A percentile compares a stretch with the other conserved stretches of the same genome.
phyloP scores from a whole-genome alignment of 768 basidiomycete species.

The Pulveroboletus frians region DNA sequence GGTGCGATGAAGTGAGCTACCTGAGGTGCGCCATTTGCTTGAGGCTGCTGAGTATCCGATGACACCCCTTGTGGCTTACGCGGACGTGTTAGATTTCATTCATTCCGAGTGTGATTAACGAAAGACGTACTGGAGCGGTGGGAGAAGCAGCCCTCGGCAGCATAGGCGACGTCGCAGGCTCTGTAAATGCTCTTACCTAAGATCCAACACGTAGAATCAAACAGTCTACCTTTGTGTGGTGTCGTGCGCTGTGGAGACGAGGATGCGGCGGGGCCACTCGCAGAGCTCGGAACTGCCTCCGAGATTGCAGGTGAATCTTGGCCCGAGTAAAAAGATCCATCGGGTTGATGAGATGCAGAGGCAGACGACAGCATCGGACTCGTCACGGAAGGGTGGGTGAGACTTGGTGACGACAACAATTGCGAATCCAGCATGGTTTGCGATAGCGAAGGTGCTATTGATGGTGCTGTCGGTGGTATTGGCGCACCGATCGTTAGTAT shows the following conservation, averaged over 20 bases:
- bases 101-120: slow-evolving; percentile 7
- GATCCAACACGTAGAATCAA: slow-evolving; percentile 13
- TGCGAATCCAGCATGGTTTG: slow-evolving; percentile 34
- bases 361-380: slow-evolving; percentile 80
- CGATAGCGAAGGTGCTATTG: slow-evolving; percentile 34
- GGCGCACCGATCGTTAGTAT: slow-evolving; percentile 28
- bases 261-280: slow-evolving; percentile 45
- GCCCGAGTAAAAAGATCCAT: slow-evolving; percentile 65
- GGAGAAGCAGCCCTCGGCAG: slow-evolving; percentile 40
- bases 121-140: slow-evolving; percentile 36
- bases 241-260: slow-evolving; percentile 55
- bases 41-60: slow-evolving; percentile 36
- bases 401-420: slow-evolving; percentile 65
- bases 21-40: slow-evolving; percentile 32
- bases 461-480: slow-evolving; percentile 37
- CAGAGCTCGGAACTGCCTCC: slow-evolving; percentile 49
- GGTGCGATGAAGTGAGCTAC: slow-evolving; percentile 24
- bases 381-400: slow-evolving; percentile 79
- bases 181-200: slow-evolving; percentile 31
- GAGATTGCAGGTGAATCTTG: slow-evolving; percentile 71
- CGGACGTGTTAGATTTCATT: slow-evolving; percentile 14
- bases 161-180: slow-evolving; percentile 42
- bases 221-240: slow-evolving; percentile 44
- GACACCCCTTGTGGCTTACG: slow-evolving; percentile 35
- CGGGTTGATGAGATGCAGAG: slow-evolving; percentile 54